Base-by-base conservation (phyloP, 768 basidiomycete species). In the Lactifluus volemus region DNA sequence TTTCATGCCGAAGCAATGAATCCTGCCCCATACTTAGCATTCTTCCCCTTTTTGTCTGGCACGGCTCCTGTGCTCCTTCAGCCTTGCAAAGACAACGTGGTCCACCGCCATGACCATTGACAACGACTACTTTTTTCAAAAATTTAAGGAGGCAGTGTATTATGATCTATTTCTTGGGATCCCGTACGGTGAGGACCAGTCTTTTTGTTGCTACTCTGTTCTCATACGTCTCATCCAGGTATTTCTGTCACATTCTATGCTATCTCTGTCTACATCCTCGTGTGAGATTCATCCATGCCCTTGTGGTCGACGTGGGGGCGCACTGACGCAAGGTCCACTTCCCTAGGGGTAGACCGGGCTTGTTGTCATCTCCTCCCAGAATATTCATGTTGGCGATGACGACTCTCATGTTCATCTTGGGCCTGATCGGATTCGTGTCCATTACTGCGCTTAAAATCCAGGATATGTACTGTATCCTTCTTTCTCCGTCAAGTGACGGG, bases 381-480 rank as follows among this genome's bases (percentile, higher is more conserved):
- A 15, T 61, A 12, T 56, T 51, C 29, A 61, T 61, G 60, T 52
- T 61, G 14, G 49, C 34, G n/a, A 29, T 61, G 17, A 56, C 60
- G 49, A 56, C 55, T n/a, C 56, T 61, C 9, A 61, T 61, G 60
- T 56, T 61, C 19, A 10, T 36, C 7, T n/a, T 61, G n/a, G 49
- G 54, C 14, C 19, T 61, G 36, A 52, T 61, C 25, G 49, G 49
- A 32, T 21, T 61, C 1, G 60, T 51, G n/a, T 36, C 56, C 6
- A 55, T 52, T n/a, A 61, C 49, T 25, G 42, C 55, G 11, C 49
- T 61, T 17, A 36, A 9, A 8, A 52, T 61, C 14, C 60, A 61
- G 36, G 49, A 61, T 30, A 61, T 61, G 10, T 21, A 45, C 5
- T 30, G n/a, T n/a, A n/a, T n/a, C n/a, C 56, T 14, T 30, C 38